A percentile compares a stretch with the other conserved stretches of the same genome.
phyloP scores from a whole-genome alignment of 2,329 filamentous ascomycete genomes.

The Graphilbum ipis-grandicollis region DNA sequence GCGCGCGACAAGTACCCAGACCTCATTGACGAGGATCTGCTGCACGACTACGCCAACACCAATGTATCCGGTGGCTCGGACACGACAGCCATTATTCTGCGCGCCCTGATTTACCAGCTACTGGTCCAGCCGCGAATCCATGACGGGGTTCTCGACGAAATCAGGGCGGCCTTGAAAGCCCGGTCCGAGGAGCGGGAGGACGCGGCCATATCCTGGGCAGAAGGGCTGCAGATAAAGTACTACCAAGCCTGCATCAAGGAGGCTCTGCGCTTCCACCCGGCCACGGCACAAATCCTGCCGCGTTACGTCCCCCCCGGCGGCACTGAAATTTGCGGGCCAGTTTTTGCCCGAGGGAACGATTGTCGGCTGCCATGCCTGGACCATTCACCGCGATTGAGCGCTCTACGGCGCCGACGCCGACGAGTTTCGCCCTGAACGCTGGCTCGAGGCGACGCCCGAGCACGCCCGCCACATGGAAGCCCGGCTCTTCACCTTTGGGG shows the following conservation, averaged over 20 bases:
- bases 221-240: slow-evolving; percentile 36
- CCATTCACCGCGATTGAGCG: slow-evolving; percentile 25
- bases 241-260: slow-evolving; percentile 39
- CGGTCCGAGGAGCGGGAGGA: slow-evolving; percentile 10
- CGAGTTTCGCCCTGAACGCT: slow-evolving; percentile 25
- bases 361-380: slow-evolving; percentile 42
- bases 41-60: slow-evolving; percentile 10
- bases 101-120: slow-evolving; percentile 43
- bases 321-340: slow-evolving; percentile 15
- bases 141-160: slow-evolving; percentile 31
- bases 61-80: slow-evolving; percentile 32
- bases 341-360: slow-evolving; percentile 15
- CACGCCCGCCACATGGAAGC: background rate
- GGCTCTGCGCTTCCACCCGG: slow-evolving; percentile 41
- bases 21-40: slow-evolving; percentile 26
- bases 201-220: slow-evolving; percentile 11
- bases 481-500: slow-evolving; percentile 25
- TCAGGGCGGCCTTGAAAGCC: slow-evolving; percentile 15
- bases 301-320: slow-evolving; percentile 30
- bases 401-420: slow-evolving; percentile 18
- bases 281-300: slow-evolving; percentile 38
- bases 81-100: slow-evolving; percentile 43
- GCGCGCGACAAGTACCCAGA: slow-evolving; percentile 35
- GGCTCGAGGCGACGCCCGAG: slow-evolving; percentile 19
- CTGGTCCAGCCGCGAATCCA: slow-evolving; percentile 33